Evolutionary conservation across 345 rosid species (phyloP).

Genomic region (Eucalyptus curtisii): DNA sequence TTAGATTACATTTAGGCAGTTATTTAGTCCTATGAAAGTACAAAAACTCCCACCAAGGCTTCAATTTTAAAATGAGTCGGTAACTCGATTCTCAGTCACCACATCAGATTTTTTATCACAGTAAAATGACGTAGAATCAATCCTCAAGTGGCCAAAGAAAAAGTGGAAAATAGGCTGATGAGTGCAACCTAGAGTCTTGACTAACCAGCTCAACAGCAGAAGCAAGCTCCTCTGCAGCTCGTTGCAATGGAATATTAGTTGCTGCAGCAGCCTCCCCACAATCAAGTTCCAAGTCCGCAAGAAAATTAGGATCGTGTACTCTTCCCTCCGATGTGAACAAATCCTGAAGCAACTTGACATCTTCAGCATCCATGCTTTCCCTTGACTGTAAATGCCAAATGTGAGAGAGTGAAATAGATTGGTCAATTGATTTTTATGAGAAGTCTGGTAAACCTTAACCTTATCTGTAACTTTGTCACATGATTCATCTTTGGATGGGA

Average conservation of each 20-base stretch:
- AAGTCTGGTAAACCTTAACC: constrained; percentile 16
- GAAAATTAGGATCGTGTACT: constrained; percentile 21
- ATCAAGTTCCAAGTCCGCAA: constrained; percentile 29
- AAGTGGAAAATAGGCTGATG: background rate
- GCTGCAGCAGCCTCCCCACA: constrained; percentile 22
- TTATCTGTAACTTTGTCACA: constrained; percentile 32
- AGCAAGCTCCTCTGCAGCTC: constrained; percentile 14
- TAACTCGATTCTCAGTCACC: background rate
- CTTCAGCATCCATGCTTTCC: constrained; percentile 46
- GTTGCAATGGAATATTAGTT: constrained; percentile 35
- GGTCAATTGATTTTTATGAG: background rate
- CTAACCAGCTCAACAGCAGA: constrained; percentile 34
- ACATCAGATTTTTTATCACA: background rate
- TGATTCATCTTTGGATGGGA: constrained; percentile 26
- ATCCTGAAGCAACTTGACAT: constrained; percentile 59
- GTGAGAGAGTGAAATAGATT: background rate
- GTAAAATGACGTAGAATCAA: background rate
- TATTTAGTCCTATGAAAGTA: background rate
- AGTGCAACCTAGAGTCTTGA: background rate
- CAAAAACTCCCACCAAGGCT: background rate
- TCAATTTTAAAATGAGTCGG: background rate
- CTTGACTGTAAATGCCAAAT: constrained; percentile 26
- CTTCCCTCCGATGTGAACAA: constrained; percentile 41
- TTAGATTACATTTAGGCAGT: background rate
- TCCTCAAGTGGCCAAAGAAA: background rate